A percentile compares a stretch with the other conserved stretches of the same genome.
These are phyloP conservation scores for Remersonia thermophila DNA, from an alignment of 2,329 filamentous ascomycete genomes.

Conservation along the genomic window DNA sequence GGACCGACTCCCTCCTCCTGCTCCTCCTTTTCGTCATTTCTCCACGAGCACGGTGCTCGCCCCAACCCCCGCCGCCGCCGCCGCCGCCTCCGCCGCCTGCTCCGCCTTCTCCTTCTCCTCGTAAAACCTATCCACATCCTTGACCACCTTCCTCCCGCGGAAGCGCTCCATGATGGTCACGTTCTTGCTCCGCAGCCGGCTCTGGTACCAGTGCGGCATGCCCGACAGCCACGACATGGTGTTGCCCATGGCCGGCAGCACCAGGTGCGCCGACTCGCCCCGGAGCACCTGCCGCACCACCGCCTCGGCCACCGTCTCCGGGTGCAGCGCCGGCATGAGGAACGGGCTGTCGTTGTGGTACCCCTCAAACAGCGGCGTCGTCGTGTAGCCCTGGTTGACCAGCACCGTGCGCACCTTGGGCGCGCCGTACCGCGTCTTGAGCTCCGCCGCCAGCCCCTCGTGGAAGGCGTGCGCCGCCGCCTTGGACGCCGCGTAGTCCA, in stretches of 20 bases:
- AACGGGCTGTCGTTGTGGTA: slow-evolving; percentile 39
- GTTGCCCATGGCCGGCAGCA: slow-evolving; percentile 36
- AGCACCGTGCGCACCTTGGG: slow-evolving; percentile 53
- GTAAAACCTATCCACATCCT: slow-evolving; percentile 31
- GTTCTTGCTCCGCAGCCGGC: slow-evolving; percentile 33
- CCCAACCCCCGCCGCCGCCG: slow-evolving; percentile 9
- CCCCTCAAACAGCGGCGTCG: slow-evolving; percentile 47
- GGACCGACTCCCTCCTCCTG: too few species aligned
- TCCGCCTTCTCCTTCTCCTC: slow-evolving; percentile 19
- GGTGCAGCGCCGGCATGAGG: slow-evolving; percentile 40
- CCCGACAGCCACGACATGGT: slow-evolving; percentile 33
- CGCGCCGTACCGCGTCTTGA: slow-evolving; percentile 48
- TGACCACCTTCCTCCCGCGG: slow-evolving; percentile 34
- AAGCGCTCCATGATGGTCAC: slow-evolving; percentile 32
- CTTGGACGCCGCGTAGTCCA: slow-evolving; percentile 57
- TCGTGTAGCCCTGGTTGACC: slow-evolving; percentile 51
- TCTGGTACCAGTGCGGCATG: slow-evolving; percentile 52
- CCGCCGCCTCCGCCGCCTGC: slow-evolving; percentile 18
- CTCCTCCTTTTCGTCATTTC: too few species aligned
- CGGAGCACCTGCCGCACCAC: slow-evolving; percentile 47
- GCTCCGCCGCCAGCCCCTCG: slow-evolving; percentile 49
- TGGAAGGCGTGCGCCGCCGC: slow-evolving; percentile 55
- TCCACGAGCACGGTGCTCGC: slow-evolving; percentile 28
- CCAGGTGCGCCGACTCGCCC: slow-evolving; percentile 44
- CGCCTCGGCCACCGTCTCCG: slow-evolving; percentile 51